These are phyloP conservation scores for Mortierella sp. DNA, from an alignment of 371 early-diverging fungal genomes.

Conservation along the genomic window DNA sequence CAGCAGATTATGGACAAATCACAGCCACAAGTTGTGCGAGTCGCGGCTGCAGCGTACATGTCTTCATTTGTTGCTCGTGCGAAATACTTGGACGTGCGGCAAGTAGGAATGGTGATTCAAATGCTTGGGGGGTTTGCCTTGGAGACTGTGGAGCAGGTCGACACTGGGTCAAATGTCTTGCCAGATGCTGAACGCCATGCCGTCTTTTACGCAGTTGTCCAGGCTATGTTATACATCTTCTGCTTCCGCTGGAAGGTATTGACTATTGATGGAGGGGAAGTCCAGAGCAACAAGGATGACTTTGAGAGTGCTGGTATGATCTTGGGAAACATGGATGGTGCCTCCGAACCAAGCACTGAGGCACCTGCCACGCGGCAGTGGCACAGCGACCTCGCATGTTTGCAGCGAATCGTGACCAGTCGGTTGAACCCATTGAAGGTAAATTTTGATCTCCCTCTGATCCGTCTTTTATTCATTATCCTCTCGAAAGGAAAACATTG, in stretches of 20 bases:
- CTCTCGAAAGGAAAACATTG: background rate
- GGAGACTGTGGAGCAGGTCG: constrained; percentile 76
- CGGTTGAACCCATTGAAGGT: constrained; percentile 88
- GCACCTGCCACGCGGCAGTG: constrained; percentile 54
- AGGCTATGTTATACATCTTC: constrained; percentile 92
- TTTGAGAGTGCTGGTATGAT: constrained; percentile 57
- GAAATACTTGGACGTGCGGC: constrained; percentile 71
- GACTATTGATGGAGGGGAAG: constrained; percentile 50
- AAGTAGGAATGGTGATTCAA: constrained; percentile 75
- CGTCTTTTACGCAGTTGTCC: constrained; percentile 90
- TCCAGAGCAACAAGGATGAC: constrained; percentile 54
- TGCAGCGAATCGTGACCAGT: constrained; percentile 86
- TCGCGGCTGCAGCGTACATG: constrained; percentile 89
- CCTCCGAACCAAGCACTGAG: constrained; percentile 1
- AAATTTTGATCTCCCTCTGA: constrained; percentile 6
- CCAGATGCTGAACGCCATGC: constrained; percentile 73
- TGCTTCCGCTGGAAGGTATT: constrained; percentile 94
- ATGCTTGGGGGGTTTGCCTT: constrained; percentile 79
- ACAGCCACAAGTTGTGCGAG: constrained; percentile 77
- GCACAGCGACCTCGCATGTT: constrained; percentile 69
- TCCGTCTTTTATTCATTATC: background rate
- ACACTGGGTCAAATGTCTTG: constrained; percentile 55
- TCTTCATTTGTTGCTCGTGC: constrained; percentile 93
- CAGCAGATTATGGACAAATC: constrained; percentile 70
- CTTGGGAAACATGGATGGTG: constrained; percentile 49